A percentile compares a stretch with the other conserved stretches of the same genome.
phyloP scores from a whole-genome alignment of 225 moss, liverwort and hornwort genomes.

The Pseudoscleropodium purum region DNA sequence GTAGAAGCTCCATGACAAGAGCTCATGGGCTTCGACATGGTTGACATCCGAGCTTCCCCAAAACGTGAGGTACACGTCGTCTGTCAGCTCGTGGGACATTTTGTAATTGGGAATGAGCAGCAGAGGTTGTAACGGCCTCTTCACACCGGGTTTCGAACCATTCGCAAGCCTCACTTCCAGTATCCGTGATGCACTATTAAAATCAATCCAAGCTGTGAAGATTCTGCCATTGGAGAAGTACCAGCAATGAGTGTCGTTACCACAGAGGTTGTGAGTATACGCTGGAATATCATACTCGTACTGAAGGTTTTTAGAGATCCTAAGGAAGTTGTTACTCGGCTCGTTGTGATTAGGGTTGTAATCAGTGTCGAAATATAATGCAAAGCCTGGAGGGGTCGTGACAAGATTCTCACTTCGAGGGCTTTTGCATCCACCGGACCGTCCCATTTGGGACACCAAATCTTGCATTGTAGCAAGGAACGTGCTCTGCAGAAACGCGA shows the following conservation, averaged over 20 bases:
- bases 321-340: background rate
- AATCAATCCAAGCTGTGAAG: conserved; percentile 7
- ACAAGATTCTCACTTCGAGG: background rate
- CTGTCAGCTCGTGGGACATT: background rate
- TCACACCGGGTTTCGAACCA: background rate
- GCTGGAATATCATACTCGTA: background rate
- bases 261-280: background rate
- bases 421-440: background rate
- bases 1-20: background rate
- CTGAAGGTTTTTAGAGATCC: conserved; percentile 17
- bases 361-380: background rate
- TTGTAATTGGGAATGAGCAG: background rate
- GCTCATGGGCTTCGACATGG: background rate
- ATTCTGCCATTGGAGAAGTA: conserved; percentile 13
- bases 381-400: background rate
- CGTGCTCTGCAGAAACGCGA: background rate
- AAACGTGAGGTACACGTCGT: background rate
- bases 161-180: conserved; percentile 7
- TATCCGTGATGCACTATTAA: background rate
- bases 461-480: background rate
- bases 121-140: background rate
- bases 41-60: background rate
- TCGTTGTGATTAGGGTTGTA: background rate
- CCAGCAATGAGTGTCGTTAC: background rate
- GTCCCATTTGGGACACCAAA: background rate